Conservation (phyloP, 768 basidiomycete species). For the Leccinum variicolor region DNA sequence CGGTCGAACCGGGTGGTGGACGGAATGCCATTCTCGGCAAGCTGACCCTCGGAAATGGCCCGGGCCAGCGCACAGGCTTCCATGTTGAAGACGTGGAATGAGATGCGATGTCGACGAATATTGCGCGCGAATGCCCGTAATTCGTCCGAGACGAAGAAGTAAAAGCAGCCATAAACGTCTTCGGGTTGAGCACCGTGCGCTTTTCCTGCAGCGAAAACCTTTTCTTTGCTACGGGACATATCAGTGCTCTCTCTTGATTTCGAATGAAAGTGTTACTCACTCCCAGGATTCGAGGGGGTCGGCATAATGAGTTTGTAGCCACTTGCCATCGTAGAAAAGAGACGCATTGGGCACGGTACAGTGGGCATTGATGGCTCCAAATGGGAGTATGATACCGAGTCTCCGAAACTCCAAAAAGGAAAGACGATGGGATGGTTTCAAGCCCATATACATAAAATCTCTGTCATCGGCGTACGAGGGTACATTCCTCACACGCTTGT, state of each 20-base stretch:
- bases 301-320: conserved; percentile 38
- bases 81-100: conserved; percentile 32
- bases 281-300: conserved; percentile 53
- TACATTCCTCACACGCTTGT: conserved; percentile 33
- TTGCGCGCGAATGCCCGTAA: conserved; percentile 36
- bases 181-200: conserved; percentile 37
- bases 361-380: conserved; percentile 40
- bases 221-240: conserved; percentile 33
- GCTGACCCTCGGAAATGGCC: conserved; percentile 25
- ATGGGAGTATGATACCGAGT: conserved; percentile 46
- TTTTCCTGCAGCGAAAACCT: conserved; percentile 38
- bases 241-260: conserved; percentile 1
- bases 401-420: conserved; percentile 38
- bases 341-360: conserved; percentile 42
- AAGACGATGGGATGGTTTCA: conserved; percentile 44
- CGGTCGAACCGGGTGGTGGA: conserved; percentile 38
- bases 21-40: conserved; percentile 20
- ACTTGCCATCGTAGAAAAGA: conserved; percentile 45
- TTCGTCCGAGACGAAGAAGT: conserved; percentile 42
- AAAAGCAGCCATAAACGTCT: conserved; percentile 50
- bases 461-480: conserved; percentile 38
- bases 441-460: conserved; percentile 37
- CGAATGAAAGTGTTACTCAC: conserved; percentile 25
- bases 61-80: conserved; percentile 42
- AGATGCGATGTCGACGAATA: conserved; percentile 31